These are phyloP conservation scores for Calonectria multiphialidica DNA, from an alignment of 2,329 filamentous ascomycete species.

Conservation along the genomic window DNA sequence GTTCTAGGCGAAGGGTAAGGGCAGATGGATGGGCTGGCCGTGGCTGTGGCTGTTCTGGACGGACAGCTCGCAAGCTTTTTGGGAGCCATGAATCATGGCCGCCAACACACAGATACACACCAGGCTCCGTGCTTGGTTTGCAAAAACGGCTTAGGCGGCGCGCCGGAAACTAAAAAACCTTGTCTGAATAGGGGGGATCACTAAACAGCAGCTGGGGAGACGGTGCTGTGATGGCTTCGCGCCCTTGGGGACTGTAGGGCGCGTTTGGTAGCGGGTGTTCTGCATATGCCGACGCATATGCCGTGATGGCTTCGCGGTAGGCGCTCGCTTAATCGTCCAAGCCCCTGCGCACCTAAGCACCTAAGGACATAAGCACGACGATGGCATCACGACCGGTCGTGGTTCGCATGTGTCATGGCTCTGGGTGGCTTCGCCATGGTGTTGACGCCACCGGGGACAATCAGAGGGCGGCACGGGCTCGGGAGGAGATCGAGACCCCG, in stretches of 20 bases:
- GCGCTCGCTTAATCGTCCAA: background rate
- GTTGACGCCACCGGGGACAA: background rate
- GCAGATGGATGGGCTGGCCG: background rate
- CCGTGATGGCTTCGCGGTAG: background rate
- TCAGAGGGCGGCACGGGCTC: background rate
- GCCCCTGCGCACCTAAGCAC: too few species aligned
- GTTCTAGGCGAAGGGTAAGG: background rate
- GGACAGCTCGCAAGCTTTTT: background rate
- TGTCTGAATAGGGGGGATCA: background rate
- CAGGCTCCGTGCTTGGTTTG: background rate
- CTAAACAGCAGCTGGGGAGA: background rate
- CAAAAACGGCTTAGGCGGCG: background rate
- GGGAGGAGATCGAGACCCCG: background rate
- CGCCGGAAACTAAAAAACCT: conserved; percentile 1
- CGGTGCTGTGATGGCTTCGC: background rate
- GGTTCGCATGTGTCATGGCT: conserved; percentile 2
- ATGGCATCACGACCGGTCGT: background rate
- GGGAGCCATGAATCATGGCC: background rate
- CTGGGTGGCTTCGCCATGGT: background rate
- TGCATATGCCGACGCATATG: background rate
- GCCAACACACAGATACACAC: conserved; percentile 8
- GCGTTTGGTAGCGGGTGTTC: background rate
- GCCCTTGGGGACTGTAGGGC: background rate
- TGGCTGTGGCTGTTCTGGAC: background rate
- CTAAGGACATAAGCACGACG: too few species aligned